phyloP scores from a whole-genome alignment of 768 basidiomycete genomes.

The Lactifluus subvellereus region DNA sequence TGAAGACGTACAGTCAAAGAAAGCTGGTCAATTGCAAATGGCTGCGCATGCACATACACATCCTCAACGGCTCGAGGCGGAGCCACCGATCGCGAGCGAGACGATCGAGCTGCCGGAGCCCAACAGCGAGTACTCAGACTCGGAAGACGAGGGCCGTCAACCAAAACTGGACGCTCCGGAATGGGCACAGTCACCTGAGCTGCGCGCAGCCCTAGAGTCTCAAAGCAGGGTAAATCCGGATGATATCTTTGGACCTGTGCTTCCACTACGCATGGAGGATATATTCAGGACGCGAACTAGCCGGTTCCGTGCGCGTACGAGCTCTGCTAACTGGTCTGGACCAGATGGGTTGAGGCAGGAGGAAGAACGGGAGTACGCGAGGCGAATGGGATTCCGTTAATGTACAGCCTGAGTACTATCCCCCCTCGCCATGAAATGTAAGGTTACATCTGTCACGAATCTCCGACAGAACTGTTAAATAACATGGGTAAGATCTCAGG shows the following conservation, averaged over 20 bases:
- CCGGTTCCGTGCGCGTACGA: slow-evolving; percentile 83
- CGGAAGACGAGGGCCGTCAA: slow-evolving; percentile 80
- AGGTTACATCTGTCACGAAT: no score
- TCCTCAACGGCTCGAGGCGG: slow-evolving; percentile 48
- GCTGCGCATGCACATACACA: slow-evolving; percentile 62
- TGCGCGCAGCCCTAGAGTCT: slow-evolving; percentile 67
- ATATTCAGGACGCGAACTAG: slow-evolving; percentile 77
- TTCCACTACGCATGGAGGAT: slow-evolving; percentile 87
- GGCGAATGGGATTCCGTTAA: slow-evolving; percentile 78
- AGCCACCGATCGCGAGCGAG: slow-evolving; percentile 55
- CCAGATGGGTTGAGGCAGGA: slow-evolving; percentile 77
- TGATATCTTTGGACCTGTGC: slow-evolving; percentile 87
- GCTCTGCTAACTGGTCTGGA: slow-evolving; percentile 96
- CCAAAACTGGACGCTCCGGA: slow-evolving; percentile 69
- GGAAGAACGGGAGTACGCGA: slow-evolving; percentile 84
- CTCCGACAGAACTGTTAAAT: no score
- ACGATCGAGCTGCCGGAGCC: slow-evolving; percentile 92
- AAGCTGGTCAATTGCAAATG: slow-evolving; percentile 60
- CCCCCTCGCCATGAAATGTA: no score
- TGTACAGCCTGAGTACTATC: not conserved
- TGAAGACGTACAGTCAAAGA: slow-evolving; percentile 49
- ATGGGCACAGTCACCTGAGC: slow-evolving; percentile 91
- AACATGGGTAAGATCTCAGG: no score
- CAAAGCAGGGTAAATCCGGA: slow-evolving; percentile 89
- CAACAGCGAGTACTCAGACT: slow-evolving; percentile 95